A percentile compares a stretch with the other conserved stretches of the same genome.
These are phyloP conservation scores for Fomitopsis serialis DNA, from an alignment of 768 basidiomycete genomes.

Conservation along the genomic window DNA sequence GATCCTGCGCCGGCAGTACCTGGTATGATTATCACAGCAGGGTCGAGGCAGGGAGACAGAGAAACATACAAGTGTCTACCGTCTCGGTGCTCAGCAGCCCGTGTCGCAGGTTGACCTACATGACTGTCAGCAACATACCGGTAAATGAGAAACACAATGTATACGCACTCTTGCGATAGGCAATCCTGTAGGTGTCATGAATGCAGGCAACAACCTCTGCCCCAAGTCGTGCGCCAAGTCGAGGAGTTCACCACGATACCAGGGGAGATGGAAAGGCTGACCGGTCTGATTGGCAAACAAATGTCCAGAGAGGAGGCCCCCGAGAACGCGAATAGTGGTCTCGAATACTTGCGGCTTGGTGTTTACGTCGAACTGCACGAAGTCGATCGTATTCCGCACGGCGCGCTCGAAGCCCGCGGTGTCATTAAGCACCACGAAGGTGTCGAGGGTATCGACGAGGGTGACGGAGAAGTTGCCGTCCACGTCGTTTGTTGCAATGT, in stretches of 20 bases:
- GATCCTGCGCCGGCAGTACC: constrained; percentile 93
- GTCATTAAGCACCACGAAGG: constrained; percentile 84
- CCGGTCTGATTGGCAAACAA: constrained; percentile 65
- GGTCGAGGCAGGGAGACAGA: not conserved
- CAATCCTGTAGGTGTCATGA: constrained; percentile 84
- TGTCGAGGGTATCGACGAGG: constrained; percentile 78
- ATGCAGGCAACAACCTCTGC: constrained; percentile 81
- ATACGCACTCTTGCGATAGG: constrained; percentile 78
- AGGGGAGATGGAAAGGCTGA: constrained; percentile 70
- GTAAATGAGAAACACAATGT: constrained; percentile 3
- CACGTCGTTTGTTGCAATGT: constrained; percentile 86
- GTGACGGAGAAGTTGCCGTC: constrained; percentile 90
- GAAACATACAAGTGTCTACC: constrained; percentile 72
- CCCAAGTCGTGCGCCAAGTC: constrained; percentile 84
- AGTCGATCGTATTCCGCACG: constrained; percentile 72
- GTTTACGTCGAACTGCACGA: constrained; percentile 89
- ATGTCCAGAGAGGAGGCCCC: constrained; percentile 84
- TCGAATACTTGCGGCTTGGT: constrained; percentile 99
- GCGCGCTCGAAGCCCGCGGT: constrained; percentile 77
- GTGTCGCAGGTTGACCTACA: constrained; percentile 75
- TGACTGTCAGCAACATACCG: constrained; percentile 3
- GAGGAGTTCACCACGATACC: constrained; percentile 82
- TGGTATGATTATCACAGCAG: constrained; percentile 22
- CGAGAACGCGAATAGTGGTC: constrained; percentile 90
- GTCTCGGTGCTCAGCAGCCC: constrained; percentile 76